These are phyloP conservation scores for Agaricus subrufescens DNA, from an alignment of 768 basidiomycete genomes.

Conservation along the genomic window DNA sequence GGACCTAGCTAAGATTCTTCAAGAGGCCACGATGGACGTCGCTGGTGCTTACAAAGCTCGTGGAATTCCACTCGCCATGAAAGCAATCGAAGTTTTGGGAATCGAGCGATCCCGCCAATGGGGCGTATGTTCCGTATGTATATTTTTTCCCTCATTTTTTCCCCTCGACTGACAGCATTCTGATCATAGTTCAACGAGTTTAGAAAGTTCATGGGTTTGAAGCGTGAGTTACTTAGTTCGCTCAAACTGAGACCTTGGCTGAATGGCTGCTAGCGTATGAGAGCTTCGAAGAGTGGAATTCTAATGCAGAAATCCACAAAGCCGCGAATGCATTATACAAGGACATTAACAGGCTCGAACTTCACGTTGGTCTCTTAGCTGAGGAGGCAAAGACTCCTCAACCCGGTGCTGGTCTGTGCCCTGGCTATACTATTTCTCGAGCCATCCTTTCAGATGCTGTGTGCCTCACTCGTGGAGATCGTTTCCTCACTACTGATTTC, in stretches of 20 bases:
- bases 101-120: conserved; percentile 64
- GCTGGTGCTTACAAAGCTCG: conserved; percentile 66
- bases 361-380: conserved; percentile 71
- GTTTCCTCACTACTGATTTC: conserved; percentile 72
- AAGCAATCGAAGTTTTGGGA: conserved; percentile 63
- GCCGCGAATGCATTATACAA: conserved; percentile 64
- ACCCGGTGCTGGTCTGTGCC: conserved; percentile 73
- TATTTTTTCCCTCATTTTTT: not conserved
- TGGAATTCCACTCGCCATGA: conserved; percentile 62
- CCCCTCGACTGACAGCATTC: conserved; percentile 4
- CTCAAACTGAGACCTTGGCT: not conserved
- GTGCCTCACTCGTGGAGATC: conserved; percentile 70
- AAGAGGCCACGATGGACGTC: conserved; percentile 51
- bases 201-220: conserved; percentile 64
- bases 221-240: conserved; percentile 36
- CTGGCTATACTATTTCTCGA: conserved; percentile 79
- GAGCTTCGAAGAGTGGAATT: conserved; percentile 72
- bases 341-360: conserved; percentile 75
- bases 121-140: conserved; percentile 66
- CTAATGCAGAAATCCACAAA: conserved; percentile 47
- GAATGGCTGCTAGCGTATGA: conserved; percentile 41
- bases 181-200: conserved; percentile 59
- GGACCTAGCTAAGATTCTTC: conserved; percentile 59
- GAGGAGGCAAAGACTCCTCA: conserved; percentile 64
- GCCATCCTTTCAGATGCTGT: conserved; percentile 83